phyloP scores from a whole-genome alignment of 2,329 filamentous ascomycete genomes.

The Endocalyx cinctus region DNA sequence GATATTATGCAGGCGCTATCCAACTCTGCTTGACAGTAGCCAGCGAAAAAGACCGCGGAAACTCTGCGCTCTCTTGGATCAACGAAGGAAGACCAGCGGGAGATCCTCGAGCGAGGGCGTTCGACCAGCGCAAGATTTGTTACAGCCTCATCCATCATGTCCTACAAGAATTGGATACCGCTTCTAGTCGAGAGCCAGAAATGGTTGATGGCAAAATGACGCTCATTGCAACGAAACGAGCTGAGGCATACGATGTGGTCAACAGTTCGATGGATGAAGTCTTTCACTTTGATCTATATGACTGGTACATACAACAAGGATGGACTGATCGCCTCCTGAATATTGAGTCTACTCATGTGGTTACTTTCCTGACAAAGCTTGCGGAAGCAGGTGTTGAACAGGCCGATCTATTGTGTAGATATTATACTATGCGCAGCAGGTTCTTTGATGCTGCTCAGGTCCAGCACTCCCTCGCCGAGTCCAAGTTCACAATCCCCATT shows the following conservation, averaged over 20 bases:
- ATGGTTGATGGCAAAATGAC: slow-evolving; percentile 75
- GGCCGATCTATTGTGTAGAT: slow-evolving; percentile 88
- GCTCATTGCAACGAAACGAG: slow-evolving; percentile 69
- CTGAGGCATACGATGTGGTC: slow-evolving; percentile 87
- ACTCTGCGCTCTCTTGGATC: slow-evolving; percentile 79
- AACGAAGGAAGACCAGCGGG: slow-evolving; percentile 71
- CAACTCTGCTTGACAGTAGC: slow-evolving; percentile 81
- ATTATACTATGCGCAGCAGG: slow-evolving; percentile 77
- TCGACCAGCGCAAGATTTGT: slow-evolving; percentile 68
- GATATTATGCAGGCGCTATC: slow-evolving; percentile 93
- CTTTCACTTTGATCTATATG: slow-evolving; percentile 94
- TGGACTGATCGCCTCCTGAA: slow-evolving; percentile 82
- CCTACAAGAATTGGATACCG: slow-evolving; percentile 70
- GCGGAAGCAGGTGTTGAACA: slow-evolving; percentile 68
- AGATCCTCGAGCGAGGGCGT: slow-evolving; percentile 66
- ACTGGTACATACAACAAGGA: slow-evolving; percentile 87
- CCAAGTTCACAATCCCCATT: slow-evolving; percentile 73
- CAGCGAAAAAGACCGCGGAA: slow-evolving; percentile 78
- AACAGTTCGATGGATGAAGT: slow-evolving; percentile 85
- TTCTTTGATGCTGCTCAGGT: slow-evolving; percentile 87
- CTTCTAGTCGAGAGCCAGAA: slow-evolving; percentile 64
- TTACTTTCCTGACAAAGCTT: slow-evolving; percentile 77
- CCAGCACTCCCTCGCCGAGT: slow-evolving; percentile 77
- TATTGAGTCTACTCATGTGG: slow-evolving; percentile 78
- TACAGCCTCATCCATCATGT: slow-evolving; percentile 87